phyloP scores from a whole-genome alignment of 768 basidiomycete genomes.

The Xerocomellus amylosporus region DNA sequence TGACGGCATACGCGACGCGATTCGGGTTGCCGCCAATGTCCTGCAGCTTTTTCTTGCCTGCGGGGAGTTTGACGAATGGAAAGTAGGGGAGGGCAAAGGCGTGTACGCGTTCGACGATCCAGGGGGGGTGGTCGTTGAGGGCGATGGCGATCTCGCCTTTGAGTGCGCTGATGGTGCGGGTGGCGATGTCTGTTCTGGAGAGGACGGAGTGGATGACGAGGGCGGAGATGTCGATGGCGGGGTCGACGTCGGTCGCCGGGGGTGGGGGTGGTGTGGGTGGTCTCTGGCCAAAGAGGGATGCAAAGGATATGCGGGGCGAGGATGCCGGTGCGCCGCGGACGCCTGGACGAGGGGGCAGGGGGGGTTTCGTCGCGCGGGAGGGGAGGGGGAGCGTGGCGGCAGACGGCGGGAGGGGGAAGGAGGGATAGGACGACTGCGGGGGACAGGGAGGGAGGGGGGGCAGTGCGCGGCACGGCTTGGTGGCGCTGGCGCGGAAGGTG shows the following conservation, averaged over 20 bases:
- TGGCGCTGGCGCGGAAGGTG: slow-evolving; percentile 44
- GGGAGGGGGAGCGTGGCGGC: slow-evolving; percentile 35
- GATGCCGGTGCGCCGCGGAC: slow-evolving; percentile 18
- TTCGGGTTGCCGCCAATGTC: slow-evolving; percentile 28
- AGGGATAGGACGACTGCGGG: slow-evolving; percentile 45
- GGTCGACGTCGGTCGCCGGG: slow-evolving; percentile 30
- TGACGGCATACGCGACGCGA: slow-evolving; percentile 37
- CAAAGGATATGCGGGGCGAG: slow-evolving; percentile 60
- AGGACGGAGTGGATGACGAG: slow-evolving; percentile 56
- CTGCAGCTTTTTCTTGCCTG: slow-evolving; percentile 32
- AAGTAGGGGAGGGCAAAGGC: slow-evolving; percentile 53
- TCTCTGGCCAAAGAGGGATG: slow-evolving; percentile 66
- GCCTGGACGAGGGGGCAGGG: slow-evolving; percentile 39
- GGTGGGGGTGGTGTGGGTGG: slow-evolving; percentile 31
- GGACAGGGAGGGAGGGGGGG: slow-evolving; percentile 51
- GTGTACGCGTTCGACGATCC: slow-evolving; percentile 59
- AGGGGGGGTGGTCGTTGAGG: slow-evolving; percentile 45
- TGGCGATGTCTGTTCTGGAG: slow-evolving; percentile 50
- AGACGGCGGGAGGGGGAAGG: slow-evolving; percentile 43
- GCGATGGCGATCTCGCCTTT: slow-evolving; percentile 53
- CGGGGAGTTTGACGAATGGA: slow-evolving; percentile 49
- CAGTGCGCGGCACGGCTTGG: slow-evolving; percentile 44
- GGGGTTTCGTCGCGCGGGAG: slow-evolving; percentile 46
- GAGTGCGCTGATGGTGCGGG: slow-evolving; percentile 50
- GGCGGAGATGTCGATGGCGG: slow-evolving; percentile 54